Evolutionary conservation across 176 grass and related monocot genomes (phyloP).

Genomic region (Chloris gayana): DNA sequence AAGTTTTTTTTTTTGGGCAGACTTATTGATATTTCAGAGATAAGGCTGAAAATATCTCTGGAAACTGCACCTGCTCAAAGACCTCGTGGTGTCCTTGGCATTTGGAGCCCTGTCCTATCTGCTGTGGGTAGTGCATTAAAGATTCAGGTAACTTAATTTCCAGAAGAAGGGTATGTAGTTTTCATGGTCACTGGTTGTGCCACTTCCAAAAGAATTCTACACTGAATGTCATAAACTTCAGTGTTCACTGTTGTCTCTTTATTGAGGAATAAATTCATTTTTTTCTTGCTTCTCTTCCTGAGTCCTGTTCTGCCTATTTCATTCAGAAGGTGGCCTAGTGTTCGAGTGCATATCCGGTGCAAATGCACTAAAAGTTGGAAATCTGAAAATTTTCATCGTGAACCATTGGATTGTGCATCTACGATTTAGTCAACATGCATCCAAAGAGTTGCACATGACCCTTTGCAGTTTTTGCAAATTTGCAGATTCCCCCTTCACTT

Average conservation of each 20-base stretch:
- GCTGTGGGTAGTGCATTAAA: conserved; percentile 97
- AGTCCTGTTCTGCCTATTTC: not conserved
- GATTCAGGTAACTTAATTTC: conserved; percentile 79
- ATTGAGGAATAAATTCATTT: not conserved
- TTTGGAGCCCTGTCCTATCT: conserved; percentile 94
- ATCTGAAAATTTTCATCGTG: no score
- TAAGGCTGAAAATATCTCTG: conserved; percentile 93
- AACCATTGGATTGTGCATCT: no score
- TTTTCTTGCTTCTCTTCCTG: not conserved
- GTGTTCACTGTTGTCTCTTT: not conserved
- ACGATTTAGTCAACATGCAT: no score
- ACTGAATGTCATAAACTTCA: not conserved
- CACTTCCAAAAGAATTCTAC: not conserved
- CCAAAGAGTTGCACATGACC: no score
- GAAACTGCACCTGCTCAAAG: conserved; percentile 95
- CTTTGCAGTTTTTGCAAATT: no score
- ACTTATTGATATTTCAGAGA: conserved; percentile 93
- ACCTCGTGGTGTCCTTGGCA: conserved; percentile 85
- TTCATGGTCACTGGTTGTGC: not conserved
- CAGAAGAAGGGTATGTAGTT: conserved; percentile 11
- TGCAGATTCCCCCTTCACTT: no score
- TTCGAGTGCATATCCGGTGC: no score
- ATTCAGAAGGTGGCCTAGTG: not conserved
- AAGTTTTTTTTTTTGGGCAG: conserved; percentile 43
- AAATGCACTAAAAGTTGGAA: no score